Conservation (phyloP, 2,329 filamentous ascomycete species). For the Xylaria sp. region DNA sequence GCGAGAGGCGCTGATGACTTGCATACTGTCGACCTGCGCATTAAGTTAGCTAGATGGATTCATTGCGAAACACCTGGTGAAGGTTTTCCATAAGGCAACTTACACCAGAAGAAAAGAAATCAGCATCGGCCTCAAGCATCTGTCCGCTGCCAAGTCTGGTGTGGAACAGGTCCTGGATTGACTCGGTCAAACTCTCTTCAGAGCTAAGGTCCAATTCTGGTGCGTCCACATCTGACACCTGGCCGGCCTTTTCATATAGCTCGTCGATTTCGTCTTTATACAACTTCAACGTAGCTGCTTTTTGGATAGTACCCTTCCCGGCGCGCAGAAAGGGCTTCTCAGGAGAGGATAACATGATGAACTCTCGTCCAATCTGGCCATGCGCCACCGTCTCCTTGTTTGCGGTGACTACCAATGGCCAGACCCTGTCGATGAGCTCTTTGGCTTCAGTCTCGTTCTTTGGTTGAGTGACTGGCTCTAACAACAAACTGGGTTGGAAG, state of each 20-base stretch:
- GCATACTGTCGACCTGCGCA: constrained; percentile 53
- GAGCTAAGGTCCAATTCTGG: constrained; percentile 48
- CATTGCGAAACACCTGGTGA: too few species aligned
- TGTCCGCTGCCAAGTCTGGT: constrained; percentile 42
- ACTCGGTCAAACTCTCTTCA: constrained; percentile 46
- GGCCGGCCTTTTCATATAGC: constrained; percentile 51
- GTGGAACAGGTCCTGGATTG: constrained; percentile 49
- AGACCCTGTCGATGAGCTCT: constrained; percentile 56
- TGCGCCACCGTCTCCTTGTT: constrained; percentile 59
- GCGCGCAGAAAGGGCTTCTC: constrained; percentile 58
- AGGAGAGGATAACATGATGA: constrained; percentile 54
- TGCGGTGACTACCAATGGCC: constrained; percentile 56
- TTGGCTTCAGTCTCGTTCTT: constrained; percentile 44
- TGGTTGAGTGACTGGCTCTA: constrained; percentile 56
- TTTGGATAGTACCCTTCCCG: constrained; percentile 60
- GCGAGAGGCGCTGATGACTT: constrained; percentile 53
- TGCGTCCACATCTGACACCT: constrained; percentile 38
- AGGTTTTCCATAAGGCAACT: background rate
- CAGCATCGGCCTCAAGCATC: constrained; percentile 49
- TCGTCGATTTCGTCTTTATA: constrained; percentile 58
- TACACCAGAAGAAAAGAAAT: constrained; percentile 54
- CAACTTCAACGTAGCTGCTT: constrained; percentile 52
- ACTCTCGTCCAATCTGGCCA: constrained; percentile 56
- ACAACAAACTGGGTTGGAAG: constrained; percentile 60
- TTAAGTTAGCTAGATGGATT: constrained; percentile 18